Percentiles rank a stretch among this genome's conserved stretches.
These are phyloP conservation scores for Eimeria zaria DNA, from an alignment of 169 alveolate genomes.

Conservation along the genomic window DNA sequence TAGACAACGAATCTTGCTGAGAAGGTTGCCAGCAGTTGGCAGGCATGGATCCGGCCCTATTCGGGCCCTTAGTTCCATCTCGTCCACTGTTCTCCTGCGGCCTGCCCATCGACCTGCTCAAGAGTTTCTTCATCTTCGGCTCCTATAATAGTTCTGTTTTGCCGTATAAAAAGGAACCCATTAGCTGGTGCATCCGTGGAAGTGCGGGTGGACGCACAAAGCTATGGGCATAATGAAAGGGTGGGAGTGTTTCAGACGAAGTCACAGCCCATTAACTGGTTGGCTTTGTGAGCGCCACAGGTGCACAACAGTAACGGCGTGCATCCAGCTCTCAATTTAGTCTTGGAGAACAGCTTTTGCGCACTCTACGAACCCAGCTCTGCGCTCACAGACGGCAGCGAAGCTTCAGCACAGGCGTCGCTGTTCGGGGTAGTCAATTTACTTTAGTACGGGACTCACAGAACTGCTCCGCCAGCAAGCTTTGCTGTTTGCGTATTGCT, in stretches of 20 bases:
- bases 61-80: neutral
- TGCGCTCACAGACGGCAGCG: neutral
- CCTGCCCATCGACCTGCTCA: conserved; percentile 24
- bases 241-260: neutral
- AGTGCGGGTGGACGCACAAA: neutral
- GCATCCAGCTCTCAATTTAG: neutral
- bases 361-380: neutral
- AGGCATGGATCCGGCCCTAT: conserved; percentile 57
- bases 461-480: neutral
- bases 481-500: neutral
- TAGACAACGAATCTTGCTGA: neutral
- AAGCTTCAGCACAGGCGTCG: neutral
- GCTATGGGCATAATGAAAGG: neutral
- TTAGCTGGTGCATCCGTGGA: neutral
- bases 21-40: conserved; percentile 33
- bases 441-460: neutral
- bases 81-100: neutral
- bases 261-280: neutral
- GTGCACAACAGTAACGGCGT: neutral
- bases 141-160: neutral
- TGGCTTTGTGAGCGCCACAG: neutral
- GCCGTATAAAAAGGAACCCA: neutral
- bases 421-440: neutral
- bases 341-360: neutral
- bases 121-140: conserved; percentile 52